Conservation (phyloP, 2,329 filamentous ascomycete species). For the Sporothrix schenckii region DNA sequence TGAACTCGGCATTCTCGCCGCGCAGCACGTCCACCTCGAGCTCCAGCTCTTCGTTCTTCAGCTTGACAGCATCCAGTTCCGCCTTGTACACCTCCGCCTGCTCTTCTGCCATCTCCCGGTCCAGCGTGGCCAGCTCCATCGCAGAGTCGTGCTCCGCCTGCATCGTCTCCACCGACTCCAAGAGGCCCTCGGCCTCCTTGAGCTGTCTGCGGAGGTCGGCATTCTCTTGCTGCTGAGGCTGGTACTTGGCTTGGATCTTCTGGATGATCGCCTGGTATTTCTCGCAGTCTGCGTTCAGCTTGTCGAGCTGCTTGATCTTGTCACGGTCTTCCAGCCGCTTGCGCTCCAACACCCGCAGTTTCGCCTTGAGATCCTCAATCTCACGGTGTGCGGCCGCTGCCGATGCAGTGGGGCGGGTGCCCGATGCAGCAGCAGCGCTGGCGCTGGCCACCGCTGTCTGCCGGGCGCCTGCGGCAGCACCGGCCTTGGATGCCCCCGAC, state of each 20-base stretch:
- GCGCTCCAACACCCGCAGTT: slow-evolving; percentile 83
- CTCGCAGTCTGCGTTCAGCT: slow-evolving; percentile 73
- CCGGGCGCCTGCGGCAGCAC: background rate
- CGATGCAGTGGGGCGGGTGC: slow-evolving; percentile 39
- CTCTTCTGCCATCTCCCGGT: slow-evolving; percentile 96
- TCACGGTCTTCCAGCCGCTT: slow-evolving; percentile 85
- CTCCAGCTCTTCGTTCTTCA: slow-evolving; percentile 79
- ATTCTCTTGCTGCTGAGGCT: slow-evolving; percentile 80
- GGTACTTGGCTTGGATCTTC: slow-evolving; percentile 86
- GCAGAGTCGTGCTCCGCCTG: slow-evolving; percentile 84
- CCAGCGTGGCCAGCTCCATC: slow-evolving; percentile 83
- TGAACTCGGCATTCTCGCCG: slow-evolving; percentile 84
- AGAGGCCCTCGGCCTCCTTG: slow-evolving; percentile 71
- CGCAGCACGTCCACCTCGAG: slow-evolving; percentile 84
- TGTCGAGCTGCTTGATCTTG: slow-evolving; percentile 76
- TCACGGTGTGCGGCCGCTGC: slow-evolving; percentile 61
- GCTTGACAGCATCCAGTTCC: slow-evolving; percentile 76
- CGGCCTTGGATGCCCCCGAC: slow-evolving; percentile 39
- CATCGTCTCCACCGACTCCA: slow-evolving; percentile 70
- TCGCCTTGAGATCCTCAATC: slow-evolving; percentile 85
- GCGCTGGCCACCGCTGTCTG: slow-evolving; percentile 35
- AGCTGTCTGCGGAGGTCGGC: slow-evolving; percentile 73
- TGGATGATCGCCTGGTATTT: slow-evolving; percentile 84
- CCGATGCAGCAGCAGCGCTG: slow-evolving; percentile 37
- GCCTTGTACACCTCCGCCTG: slow-evolving; percentile 78